Base-by-base conservation (phyloP, 2,329 filamentous ascomycete species). In the Alternaria sp. region DNA sequence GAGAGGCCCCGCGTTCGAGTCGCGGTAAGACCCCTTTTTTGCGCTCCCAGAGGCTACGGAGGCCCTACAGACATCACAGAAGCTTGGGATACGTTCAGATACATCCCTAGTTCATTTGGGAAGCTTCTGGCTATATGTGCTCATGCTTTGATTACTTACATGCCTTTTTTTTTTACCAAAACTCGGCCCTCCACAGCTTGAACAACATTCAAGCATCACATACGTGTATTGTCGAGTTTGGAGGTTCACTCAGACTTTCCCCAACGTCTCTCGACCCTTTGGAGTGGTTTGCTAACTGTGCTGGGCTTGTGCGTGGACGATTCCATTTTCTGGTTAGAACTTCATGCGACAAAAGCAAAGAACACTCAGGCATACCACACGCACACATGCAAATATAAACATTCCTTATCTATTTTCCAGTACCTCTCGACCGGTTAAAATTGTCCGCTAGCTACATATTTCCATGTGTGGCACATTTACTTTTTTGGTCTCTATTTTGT, bases 1-100 rank as follows among this genome's bases (percentile, higher is more conserved):
- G 68, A 71, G 68, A 71, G 68, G 68, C 68, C 68, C 68, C 67
- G 68, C 67, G 67, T 71, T 71, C 68, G 68, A 69, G 65, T 71
- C 67, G 67, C 68, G 68, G 68, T 60, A 69, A 62, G 68, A 71
- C 68, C 68, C 65, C 27, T 54, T 51, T 65, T 63, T 65, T 65
- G 56, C 57, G 4, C 38, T 25, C 53, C 8, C 5, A 4, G 18
- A 12, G 6, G 14, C 7, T 14, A 38, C 16, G 32, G 32, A 36
- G 14, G 11, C 14, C 5, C 32, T 36, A 36, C 32, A 36, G 5
- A 14, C 25, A 27, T 16, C 11, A 14, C 4, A 38, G 34, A 38
- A n/a, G 6, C 34, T n/a, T 38, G 32, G 5, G 32, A 16, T 34
- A 34, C 28, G 28, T 30, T 11, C 28, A 11, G 3, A 6, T 9